A percentile compares a stretch with the other conserved stretches of the same genome.
phyloP scores from a whole-genome alignment of 208 protist species.

The Acanthamoeba castellanii region DNA sequence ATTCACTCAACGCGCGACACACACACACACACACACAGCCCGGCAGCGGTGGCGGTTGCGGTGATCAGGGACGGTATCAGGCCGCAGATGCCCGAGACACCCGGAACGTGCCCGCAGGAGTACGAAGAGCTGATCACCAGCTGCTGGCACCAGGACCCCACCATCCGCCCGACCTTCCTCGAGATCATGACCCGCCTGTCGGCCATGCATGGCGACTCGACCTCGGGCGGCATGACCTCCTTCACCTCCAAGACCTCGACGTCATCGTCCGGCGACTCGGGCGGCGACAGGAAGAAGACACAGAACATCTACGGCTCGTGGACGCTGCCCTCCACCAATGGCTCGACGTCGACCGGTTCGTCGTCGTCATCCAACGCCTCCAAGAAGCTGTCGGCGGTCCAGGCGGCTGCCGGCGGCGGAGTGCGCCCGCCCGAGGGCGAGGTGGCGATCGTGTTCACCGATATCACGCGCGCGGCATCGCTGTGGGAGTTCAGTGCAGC shows the following conservation, averaged over 20 bases:
- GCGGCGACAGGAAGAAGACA: neutral
- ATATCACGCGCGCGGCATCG: conserved; percentile 17
- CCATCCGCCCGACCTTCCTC: conserved; percentile 42
- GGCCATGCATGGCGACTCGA: conserved; percentile 16
- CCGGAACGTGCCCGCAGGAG: neutral
- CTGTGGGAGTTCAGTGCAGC: conserved; percentile 39
- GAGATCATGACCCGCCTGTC: conserved; percentile 50
- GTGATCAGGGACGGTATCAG: conserved; percentile 14
- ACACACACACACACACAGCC: neutral
- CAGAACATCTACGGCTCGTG: neutral
- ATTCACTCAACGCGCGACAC: neutral
- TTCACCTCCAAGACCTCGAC: conserved; percentile 6
- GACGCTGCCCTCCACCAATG: neutral
- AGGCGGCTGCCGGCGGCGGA: neutral
- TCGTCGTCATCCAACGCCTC: neutral
- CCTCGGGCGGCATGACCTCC: neutral
- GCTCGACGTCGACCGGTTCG: neutral
- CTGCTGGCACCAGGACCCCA: conserved; percentile 26
- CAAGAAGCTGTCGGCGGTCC: neutral
- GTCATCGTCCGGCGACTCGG: neutral
- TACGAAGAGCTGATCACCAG: conserved; percentile 7
- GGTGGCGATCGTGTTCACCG: conserved; percentile 42
- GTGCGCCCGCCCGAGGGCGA: neutral
- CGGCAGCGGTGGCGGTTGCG: neutral
- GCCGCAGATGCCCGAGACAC: neutral